Evolutionary conservation across 768 basidiomycete species (phyloP).

Genomic region (Candolleomyces aberdarensis): DNA sequence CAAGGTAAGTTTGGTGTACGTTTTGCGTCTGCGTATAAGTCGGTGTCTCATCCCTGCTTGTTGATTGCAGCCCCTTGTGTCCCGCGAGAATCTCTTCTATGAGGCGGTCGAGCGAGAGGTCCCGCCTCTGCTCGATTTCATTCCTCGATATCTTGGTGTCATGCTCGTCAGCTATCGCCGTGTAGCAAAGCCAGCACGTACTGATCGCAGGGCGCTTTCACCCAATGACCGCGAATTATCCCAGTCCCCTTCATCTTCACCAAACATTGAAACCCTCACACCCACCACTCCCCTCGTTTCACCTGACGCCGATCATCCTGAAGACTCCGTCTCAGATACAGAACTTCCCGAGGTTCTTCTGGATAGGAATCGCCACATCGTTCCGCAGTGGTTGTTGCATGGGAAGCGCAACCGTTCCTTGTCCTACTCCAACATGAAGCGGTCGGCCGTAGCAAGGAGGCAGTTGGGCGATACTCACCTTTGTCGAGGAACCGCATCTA

Average conservation of each 20-base stretch:
- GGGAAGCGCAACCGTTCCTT: conserved; percentile 46
- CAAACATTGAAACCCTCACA: conserved; percentile 5
- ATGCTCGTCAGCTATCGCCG: conserved; percentile 97
- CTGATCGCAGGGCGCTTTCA: conserved; percentile 20
- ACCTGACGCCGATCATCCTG: conserved; percentile 33
- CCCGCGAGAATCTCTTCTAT: conserved; percentile 96
- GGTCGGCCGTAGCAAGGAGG: conserved; percentile 29
- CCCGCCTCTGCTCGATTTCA: conserved; percentile 88
- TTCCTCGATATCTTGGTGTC: conserved; percentile 97
- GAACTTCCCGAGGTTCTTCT: conserved; percentile 95
- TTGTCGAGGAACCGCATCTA: conserved; percentile 59
- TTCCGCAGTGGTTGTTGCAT: conserved; percentile 87
- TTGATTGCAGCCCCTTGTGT: conserved; percentile 79
- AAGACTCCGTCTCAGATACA: conserved; percentile 49
- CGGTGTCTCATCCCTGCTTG: conserved; percentile 20
- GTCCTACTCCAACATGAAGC: conserved; percentile 44
- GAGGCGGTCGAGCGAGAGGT: conserved; percentile 94
- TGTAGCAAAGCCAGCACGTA: conserved; percentile 44
- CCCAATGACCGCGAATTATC: conserved; percentile 22
- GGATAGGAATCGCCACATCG: conserved; percentile 91
- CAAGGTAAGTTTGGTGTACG: conserved; percentile 66
- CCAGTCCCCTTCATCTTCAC: conserved; percentile 14
- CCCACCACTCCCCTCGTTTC: conserved; percentile 18
- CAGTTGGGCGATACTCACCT: conserved; percentile 41
- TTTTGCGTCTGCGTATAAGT: conserved; percentile 7